Base-by-base conservation (phyloP, 2,329 filamentous ascomycete genomes). In the Mariannaea elegans region DNA sequence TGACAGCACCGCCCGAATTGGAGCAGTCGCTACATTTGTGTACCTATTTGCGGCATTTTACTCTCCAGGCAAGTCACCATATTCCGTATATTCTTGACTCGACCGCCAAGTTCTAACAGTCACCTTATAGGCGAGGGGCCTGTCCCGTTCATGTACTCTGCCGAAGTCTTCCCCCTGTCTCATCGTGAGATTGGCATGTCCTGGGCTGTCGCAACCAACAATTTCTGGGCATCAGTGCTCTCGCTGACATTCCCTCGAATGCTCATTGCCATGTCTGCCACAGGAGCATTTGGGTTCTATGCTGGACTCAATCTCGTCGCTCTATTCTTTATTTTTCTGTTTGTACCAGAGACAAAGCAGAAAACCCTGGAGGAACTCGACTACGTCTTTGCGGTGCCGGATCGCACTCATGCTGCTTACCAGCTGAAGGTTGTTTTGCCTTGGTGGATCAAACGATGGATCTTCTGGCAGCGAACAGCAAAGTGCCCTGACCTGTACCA, bases 11-110 rank as follows among this genome's bases (percentile, higher is more conserved):
- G 78, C 81, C 0, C 80, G 83, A 57, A 74, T 87, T 34, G 82
- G 78, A 32, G 72, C 83, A 0, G 82, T 89, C 13, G 84, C 86
- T 0, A 76, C 87, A 4, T 88, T 89, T 65, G 76, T 89, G 56
- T 89, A 86, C 73, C 68, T 90, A 6, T 90, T 89, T 64, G 83
- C 81, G 0, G 85, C 84, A 1, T 87, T 88, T 65, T 89, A 89
- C 71, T 87, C 84, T 0, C 85, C 86, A 0, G 85, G 84, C 36
- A 65, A 62, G 65, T 55, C 32, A 34, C 12, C 32, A 34, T 4
- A 12, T 14, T n/a, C 32, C 32, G 5, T 19, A 14, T 39, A n/a
- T 7, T 19, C 3, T 19, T 16, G 4, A 7, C 36, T 19, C 36
- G 36, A 19, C 6, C 5, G 14, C 7, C 10, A 36, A 21, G 14